Base-by-base conservation (phyloP, 768 basidiomycete genomes). In the Mycena venus region DNA sequence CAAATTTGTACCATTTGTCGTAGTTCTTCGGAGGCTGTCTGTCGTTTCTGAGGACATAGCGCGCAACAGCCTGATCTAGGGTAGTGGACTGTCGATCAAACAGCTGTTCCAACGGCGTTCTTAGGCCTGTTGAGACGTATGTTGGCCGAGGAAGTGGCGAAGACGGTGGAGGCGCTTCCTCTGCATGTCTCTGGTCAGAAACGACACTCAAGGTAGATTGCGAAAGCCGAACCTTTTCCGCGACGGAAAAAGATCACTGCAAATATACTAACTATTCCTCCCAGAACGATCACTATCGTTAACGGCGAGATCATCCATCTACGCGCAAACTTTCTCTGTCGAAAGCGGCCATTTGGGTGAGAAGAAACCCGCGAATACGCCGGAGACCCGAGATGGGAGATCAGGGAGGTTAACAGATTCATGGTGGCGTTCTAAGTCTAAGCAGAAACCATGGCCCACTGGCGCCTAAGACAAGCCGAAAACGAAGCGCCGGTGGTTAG, bases 81-180 rank as follows among this genome's bases (percentile, higher is more conserved):
- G 25, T 66, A 7, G 10, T 11, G 3, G 73, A 75, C 34, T 75
- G 73, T 5, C 68, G 68, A 3, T 36, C 63, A 25, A 38, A 75
- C 42, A 75, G 62, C 31, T 44, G 29, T 17, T 60, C 60, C 2
- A 74, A 19, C 17, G n/a, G 27, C 23, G 38, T 36, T 1, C 31
- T 14, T 25, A 34, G 42, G 2, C 19, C 7, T 14, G 27, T 3
- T 11, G 38, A 27, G 5, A 34, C 8, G 10, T 21, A 8, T 9
- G 1, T 4, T 23, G 36, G 56, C n/a, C n/a, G n/a, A n/a, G n/a
- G n/a, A n/a, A n/a, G n/a, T n/a, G 32, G 21, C 21, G 9, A 7
- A 4, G 27, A 38, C 0, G 21, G 25, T 11, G 40, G 27, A 8
- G 14, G 25, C 7, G 53, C 12, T 19, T 25, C n/a, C 14, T 23